phyloP scores from a whole-genome alignment of 345 rosid genomes.

The Corchorus capsularis region DNA sequence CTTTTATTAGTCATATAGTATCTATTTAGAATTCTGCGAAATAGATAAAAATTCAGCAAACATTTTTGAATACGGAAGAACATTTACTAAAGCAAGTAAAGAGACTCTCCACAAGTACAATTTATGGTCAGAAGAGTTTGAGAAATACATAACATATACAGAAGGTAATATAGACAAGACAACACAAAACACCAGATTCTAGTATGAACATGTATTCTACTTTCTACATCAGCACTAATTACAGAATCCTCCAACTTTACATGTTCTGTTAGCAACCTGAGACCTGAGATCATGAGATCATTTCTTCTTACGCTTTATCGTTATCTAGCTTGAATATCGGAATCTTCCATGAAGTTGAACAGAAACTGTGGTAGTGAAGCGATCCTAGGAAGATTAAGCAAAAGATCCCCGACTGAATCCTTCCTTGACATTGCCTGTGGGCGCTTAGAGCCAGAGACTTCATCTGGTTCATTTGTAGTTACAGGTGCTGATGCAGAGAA shows the following conservation, averaged over 20 bases:
- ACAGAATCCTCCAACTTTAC: conserved; percentile 26
- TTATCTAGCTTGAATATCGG: conserved; percentile 31
- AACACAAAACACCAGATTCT: background rate
- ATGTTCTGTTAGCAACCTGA: conserved; percentile 1
- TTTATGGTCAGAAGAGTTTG: background rate
- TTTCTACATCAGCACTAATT: conserved; percentile 32
- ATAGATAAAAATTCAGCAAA: too few species aligned
- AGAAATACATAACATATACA: background rate
- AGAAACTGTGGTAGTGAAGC: conserved; percentile 60
- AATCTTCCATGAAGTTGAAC: conserved; percentile 43
- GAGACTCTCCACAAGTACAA: background rate
- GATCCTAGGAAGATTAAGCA: conserved; percentile 66
- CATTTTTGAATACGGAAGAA: too few species aligned
- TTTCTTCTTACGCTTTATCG: background rate
- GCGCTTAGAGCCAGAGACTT: conserved; percentile 34
- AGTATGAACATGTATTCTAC: conserved; percentile 29
- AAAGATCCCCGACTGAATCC: conserved; percentile 62
- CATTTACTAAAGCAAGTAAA: too few species aligned
- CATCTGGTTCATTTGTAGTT: conserved; percentile 5
- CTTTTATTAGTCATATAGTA: too few species aligned
- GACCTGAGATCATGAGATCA: background rate
- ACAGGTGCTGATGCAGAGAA: conserved; percentile 8
- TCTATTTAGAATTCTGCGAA: too few species aligned
- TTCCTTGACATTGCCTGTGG: conserved; percentile 46
- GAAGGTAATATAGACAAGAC: background rate